These are phyloP conservation scores for Przewalskia tangutica DNA, from an alignment of 257 asterid species.

Conservation along the genomic window DNA sequence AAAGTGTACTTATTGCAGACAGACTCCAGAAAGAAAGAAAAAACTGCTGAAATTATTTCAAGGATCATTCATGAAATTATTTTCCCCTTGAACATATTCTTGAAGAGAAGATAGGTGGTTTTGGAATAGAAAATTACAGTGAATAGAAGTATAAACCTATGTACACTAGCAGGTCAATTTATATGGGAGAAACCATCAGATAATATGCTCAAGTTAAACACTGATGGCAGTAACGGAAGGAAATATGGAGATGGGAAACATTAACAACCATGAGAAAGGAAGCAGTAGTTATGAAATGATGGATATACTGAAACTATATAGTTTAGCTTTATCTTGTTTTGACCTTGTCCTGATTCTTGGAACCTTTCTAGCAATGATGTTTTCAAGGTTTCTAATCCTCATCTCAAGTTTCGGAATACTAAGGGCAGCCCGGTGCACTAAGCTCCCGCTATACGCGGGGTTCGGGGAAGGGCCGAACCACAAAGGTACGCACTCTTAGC, in stretches of 20 bases:
- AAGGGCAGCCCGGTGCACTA: too few species aligned
- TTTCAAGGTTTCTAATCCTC: slow-evolving; percentile 1
- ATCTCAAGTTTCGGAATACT: not conserved
- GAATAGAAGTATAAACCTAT: too few species aligned
- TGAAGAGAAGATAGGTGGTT: too few species aligned
- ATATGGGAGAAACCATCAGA: too few species aligned
- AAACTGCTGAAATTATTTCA: not conserved
- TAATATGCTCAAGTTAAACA: too few species aligned
- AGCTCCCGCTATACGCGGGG: too few species aligned
- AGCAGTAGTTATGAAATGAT: not conserved
- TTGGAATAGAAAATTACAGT: too few species aligned
- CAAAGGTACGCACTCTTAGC: too few species aligned
- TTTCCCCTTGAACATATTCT: not conserved
- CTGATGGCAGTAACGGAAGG: not conserved
- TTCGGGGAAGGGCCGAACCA: too few species aligned
- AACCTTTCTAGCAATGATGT: not conserved
- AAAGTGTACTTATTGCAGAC: not conserved
- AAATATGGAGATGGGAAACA: not conserved
- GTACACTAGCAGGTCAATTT: too few species aligned
- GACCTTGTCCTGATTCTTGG: not conserved
- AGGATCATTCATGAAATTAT: not conserved
- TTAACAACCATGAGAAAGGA: not conserved
- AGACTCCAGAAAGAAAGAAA: not conserved
- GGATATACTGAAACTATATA: not conserved
- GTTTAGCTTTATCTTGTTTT: not conserved